Percentiles rank a stretch among this genome's conserved stretches.
Evolutionary conservation across 306 rosid species (phyloP).

Genomic region (Betula pendula): DNA sequence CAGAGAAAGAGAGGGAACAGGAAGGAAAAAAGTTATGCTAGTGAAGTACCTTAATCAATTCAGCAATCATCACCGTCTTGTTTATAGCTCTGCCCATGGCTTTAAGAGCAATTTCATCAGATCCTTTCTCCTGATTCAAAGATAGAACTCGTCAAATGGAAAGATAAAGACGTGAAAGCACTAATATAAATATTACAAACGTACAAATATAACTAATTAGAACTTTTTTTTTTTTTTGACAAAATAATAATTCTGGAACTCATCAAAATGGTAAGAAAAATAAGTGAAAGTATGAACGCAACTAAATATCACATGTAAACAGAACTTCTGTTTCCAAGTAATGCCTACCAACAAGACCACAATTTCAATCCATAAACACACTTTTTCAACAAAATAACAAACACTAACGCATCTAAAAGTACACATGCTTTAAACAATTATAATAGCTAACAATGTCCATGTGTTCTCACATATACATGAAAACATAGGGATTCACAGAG

Average conservation of each 20-base stretch:
- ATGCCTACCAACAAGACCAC: background rate
- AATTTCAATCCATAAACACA: background rate
- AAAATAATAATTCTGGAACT: background rate
- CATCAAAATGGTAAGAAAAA: background rate
- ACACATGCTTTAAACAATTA: no score
- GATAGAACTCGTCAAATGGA: background rate
- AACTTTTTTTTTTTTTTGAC: background rate
- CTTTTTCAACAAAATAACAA: background rate
- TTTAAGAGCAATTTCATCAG: conserved; percentile 67
- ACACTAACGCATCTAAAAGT: background rate
- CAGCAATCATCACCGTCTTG: conserved; percentile 88
- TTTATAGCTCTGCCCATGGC: conserved; percentile 96
- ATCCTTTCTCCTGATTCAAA: conserved; percentile 68
- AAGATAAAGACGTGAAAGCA: background rate
- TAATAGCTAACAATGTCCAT: no score
- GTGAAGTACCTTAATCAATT: conserved; percentile 41
- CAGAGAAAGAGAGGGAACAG: background rate
- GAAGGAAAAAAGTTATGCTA: background rate
- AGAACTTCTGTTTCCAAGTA: background rate
- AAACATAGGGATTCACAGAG: background rate
- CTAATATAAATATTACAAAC: background rate
- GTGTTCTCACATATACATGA: no score
- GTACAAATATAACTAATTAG: background rate
- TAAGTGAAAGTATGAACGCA: background rate
- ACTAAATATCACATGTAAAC: background rate